phyloP scores from a whole-genome alignment of 2,329 filamentous ascomycete genomes.

The Aspergillus sp. region DNA sequence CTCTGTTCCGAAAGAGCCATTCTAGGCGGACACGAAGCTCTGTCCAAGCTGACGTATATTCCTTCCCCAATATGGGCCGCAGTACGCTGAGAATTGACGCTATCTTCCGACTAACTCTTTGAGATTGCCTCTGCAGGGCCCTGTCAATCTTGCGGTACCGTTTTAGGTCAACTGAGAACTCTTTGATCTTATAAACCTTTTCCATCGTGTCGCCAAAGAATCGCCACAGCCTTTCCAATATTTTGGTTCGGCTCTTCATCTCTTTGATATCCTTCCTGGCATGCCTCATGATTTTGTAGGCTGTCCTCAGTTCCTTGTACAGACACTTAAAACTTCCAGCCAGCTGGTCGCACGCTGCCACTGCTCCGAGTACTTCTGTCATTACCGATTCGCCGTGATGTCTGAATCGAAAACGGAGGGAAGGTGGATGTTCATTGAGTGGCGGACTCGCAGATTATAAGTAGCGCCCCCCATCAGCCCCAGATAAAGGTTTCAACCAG shows the following conservation, averaged over 20 bases:
- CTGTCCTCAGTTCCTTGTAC: background rate
- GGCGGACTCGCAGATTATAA: no score
- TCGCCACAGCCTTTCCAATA: background rate
- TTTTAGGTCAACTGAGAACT: background rate
- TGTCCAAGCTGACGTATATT: background rate
- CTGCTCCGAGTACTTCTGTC: background rate
- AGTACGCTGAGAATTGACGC: background rate
- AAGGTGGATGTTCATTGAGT: no score
- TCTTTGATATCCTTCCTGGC: background rate
- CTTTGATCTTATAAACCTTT: background rate
- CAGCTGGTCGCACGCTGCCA: background rate
- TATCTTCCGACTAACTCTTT: background rate
- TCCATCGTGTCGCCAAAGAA: background rate
- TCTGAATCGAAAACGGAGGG: no score
- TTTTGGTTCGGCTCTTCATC: background rate
- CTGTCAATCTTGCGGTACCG: background rate
- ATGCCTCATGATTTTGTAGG: background rate
- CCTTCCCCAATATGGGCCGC: background rate
- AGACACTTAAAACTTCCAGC: background rate
- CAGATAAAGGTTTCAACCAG: no score
- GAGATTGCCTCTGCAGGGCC: background rate
- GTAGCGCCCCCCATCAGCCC: no score
- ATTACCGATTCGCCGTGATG: fast-evolving
- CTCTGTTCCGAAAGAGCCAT: background rate
- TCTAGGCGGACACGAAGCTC: background rate